Evolutionary conservation across 2,329 filamentous ascomycete species (phyloP).

Genomic region (Chalara sp.): DNA sequence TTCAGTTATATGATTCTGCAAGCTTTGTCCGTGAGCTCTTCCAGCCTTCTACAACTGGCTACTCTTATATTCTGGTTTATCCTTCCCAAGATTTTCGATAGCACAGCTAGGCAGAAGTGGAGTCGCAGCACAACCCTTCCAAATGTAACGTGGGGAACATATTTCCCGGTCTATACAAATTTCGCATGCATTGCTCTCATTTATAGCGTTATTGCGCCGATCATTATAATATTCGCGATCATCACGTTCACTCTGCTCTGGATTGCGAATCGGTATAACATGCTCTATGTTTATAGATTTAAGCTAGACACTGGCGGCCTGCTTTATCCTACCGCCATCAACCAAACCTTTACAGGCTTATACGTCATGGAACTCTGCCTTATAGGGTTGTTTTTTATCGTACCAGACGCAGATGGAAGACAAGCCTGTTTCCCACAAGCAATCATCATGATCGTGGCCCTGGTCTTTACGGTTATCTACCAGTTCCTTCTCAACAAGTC

Average conservation of each 20-base stretch:
- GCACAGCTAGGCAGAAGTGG: conserved; percentile 78
- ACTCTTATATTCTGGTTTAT: conserved; percentile 76
- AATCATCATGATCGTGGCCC: conserved; percentile 73
- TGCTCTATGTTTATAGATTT: conserved; percentile 89
- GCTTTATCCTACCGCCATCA: conserved; percentile 85
- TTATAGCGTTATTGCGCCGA: conserved; percentile 80
- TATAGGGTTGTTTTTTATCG: conserved; percentile 83
- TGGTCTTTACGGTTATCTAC: conserved; percentile 66
- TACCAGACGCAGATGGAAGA: conserved; percentile 46
- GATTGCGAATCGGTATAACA: conserved; percentile 94
- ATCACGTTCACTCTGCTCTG: conserved; percentile 88
- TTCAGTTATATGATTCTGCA: conserved; percentile 98
- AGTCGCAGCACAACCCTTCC: conserved; percentile 71
- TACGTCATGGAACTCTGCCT: conserved; percentile 93
- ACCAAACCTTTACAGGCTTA: conserved; percentile 89
- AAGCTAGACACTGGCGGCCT: conserved; percentile 86
- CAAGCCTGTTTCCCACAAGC: conserved; percentile 67
- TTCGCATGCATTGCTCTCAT: conserved; percentile 88
- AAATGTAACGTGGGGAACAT: conserved; percentile 80
- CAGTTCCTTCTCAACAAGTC: conserved; percentile 76
- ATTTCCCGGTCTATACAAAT: conserved; percentile 95
- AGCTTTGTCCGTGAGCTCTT: conserved; percentile 83
- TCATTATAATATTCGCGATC: conserved; percentile 89
- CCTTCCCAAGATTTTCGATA: conserved; percentile 74
- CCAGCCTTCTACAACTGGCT: conserved; percentile 78